These are phyloP conservation scores for Phylloporus scabripes DNA, from an alignment of 768 basidiomycete genomes.

Conservation along the genomic window DNA sequence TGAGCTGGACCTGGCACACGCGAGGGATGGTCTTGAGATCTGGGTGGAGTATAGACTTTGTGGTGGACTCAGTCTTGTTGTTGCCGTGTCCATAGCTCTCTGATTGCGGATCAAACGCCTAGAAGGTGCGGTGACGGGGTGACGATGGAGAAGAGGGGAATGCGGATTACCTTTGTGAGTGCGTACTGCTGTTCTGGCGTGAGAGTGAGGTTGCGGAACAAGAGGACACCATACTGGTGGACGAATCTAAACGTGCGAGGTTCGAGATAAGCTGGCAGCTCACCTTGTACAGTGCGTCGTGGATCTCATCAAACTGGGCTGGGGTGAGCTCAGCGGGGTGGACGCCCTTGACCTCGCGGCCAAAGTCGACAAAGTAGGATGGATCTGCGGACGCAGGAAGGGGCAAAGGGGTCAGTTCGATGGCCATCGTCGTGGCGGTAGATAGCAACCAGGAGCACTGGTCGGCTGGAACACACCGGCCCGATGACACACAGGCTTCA, in stretches of 20 bases:
- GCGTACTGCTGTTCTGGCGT: conserved; percentile 82
- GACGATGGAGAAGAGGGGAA: background rate
- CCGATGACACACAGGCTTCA: background rate
- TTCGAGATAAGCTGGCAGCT: background rate
- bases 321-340: conserved; percentile 58
- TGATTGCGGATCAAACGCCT: conserved; percentile 72
- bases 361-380: conserved; percentile 63
- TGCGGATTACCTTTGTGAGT: conserved; percentile 64
- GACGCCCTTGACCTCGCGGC: conserved; percentile 69
- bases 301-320: conserved; percentile 60
- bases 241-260: background rate
- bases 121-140: conserved; percentile 1
- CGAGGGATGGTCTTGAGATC: conserved; percentile 89
- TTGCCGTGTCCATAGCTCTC: conserved; percentile 80
- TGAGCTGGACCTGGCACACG: conserved; percentile 86
- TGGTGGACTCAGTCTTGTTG: conserved; percentile 71
- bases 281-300: conserved; percentile 74
- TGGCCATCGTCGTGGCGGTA: conserved; percentile 44
- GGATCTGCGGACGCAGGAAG: conserved; percentile 69
- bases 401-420: conserved; percentile 60
- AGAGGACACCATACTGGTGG: conserved; percentile 58
- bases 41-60: conserved; percentile 80
- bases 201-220: conserved; percentile 66
- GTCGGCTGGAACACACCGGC: background rate
- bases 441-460: background rate